Evolutionary conservation across 805 yeast genomes (phyloP).

Genomic region (Torulaspora maleeae): DNA sequence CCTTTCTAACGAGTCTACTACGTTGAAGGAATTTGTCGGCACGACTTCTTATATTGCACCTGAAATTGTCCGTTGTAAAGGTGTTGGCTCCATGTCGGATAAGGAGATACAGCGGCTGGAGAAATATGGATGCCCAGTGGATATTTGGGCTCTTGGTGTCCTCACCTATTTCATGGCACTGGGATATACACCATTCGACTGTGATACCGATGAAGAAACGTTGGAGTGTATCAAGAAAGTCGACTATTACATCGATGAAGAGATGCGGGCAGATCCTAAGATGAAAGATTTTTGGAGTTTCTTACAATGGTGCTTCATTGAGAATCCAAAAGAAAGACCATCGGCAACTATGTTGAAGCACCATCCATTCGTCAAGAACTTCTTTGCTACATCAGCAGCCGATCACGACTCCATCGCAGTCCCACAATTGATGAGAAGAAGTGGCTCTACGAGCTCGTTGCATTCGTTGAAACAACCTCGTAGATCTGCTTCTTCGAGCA

Average conservation of each 20-base stretch:
- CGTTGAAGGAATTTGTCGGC: slow-evolving; percentile 51
- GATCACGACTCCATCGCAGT: slow-evolving; percentile 1
- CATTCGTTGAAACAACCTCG: slow-evolving; percentile 24
- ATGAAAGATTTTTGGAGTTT: slow-evolving; percentile 51
- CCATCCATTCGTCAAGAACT: slow-evolving; percentile 41
- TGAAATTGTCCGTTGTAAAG: slow-evolving; percentile 47
- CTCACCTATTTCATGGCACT: slow-evolving; percentile 63
- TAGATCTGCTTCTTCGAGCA: slow-evolving; percentile 16
- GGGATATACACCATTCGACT: slow-evolving; percentile 75
- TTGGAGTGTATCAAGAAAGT: slow-evolving; percentile 53
- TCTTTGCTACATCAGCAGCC: slow-evolving; percentile 16
- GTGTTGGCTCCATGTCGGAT: slow-evolving; percentile 22
- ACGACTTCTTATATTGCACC: slow-evolving; percentile 77
- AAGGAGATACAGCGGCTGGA: slow-evolving; percentile 15
- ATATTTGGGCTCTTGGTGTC: slow-evolving; percentile 76
- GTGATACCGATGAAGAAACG: slow-evolving; percentile 66
- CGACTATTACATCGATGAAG: slow-evolving; percentile 62
- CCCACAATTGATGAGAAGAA: slow-evolving; percentile 13
- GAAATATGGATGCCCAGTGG: slow-evolving; percentile 56
- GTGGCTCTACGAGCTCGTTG: slow-evolving; percentile 24
- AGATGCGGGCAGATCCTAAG: slow-evolving; percentile 47
- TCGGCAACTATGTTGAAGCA: slow-evolving; percentile 42
- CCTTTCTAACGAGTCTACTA: slow-evolving; percentile 33
- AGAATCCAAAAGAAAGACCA: slow-evolving; percentile 44
- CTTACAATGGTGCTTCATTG: slow-evolving; percentile 47